Evolutionary conservation across 352 stramenopile species (phyloP), one percentile per base, ranked within the genome.

Genomic region (Phytophthora colocasiae): DNA sequence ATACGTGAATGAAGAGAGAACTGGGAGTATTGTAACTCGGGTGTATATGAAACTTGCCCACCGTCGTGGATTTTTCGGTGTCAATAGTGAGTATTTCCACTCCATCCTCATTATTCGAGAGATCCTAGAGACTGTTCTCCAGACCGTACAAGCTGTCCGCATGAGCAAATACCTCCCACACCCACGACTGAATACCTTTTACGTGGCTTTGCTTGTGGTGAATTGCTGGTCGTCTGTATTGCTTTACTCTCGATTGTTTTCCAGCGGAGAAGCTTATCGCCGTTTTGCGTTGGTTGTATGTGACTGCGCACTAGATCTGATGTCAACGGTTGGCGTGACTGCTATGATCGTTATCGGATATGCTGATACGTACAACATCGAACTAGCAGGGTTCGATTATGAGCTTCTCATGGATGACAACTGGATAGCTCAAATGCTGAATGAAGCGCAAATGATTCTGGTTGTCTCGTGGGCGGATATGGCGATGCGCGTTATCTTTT

Each of bases 391-490:
- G 6, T 71, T 71, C 14, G 9, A 26, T 27, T 36, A 14, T 36
- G 31, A 0, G 6, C 45, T 15, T 75, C 50, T 58, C 64, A 58
- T 44, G 15, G 49, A 72, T 22, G 67, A 75, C 31, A 45, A 70
- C n/a, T 77, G 69, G 58, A 27, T 59, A 12, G 63, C 58, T 12
- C 58, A 36, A 10, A 47, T 53, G 29, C 26, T 73, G 15, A 69
- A 73, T 26, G 63, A 77, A 45, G 44, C 72, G 17, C 53, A 70
- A 46, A 61, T 70, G 19, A 36, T 77, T 1, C 11, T 77, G 6
- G 56, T 77, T 7, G 53, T 69, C 11, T 73, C 63, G 2, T 69
- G 64, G 54, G 53, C 17, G 3, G 58, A 77, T 44, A 31, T 77
- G 1, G 43, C 24, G 19, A 69, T 53, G 9, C 62, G 58, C 2